Evolutionary conservation across 2,329 filamentous ascomycete genomes (phyloP), one percentile per base, ranked within the genome.

Genomic region (Ophiocordyceps camponoti-floridani): DNA sequence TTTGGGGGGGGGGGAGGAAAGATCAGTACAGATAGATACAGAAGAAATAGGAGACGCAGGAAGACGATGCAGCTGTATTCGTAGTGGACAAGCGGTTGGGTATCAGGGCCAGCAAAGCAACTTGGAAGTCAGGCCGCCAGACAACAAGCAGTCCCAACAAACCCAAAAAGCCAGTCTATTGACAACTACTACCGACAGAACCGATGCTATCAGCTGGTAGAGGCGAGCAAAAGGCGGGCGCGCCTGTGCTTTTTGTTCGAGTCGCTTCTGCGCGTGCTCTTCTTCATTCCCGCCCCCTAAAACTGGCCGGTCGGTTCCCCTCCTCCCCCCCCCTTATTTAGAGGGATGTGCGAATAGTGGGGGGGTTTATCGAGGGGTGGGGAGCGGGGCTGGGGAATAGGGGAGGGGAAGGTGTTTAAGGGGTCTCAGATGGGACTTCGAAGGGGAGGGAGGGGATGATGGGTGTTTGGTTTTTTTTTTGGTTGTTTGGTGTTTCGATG

Each of bases 41-140:
- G 12, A 16, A 23, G 11, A 28, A 16, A 1, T n/a, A 14, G 14
- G 23, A n/a, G 13, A 27, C 10, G 4, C 3, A 26, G 18, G n/a
- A 14, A 33, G 33, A 14, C 12, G 33, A n/a, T 14, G 33, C 12
- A 35, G 33, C 23, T 23, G 23, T 23, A 5, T 3, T 23, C 12
- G 14, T 14, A 35, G 31, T 14, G 31, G 31, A 14, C n/a, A 26
- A 43, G 40, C 40, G 42, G 49, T 51, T 50, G 49, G 49, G 49
- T 51, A 51, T 48, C 49, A 50, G 50, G 45, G 38, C 46, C 35
- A 35, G 28, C 30, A 23, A 42, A 40, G 43, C 35, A 28, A 42
- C 10, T 9, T 4, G n/a, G 10, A 18, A 16, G 4, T 9, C 14
- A 16, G n/a, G n/a, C 14, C 14, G 35, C 35, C 14, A 37, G 35